These are phyloP conservation scores for Mycena amicta DNA, from an alignment of 768 basidiomycete species.

Conservation along the genomic window DNA sequence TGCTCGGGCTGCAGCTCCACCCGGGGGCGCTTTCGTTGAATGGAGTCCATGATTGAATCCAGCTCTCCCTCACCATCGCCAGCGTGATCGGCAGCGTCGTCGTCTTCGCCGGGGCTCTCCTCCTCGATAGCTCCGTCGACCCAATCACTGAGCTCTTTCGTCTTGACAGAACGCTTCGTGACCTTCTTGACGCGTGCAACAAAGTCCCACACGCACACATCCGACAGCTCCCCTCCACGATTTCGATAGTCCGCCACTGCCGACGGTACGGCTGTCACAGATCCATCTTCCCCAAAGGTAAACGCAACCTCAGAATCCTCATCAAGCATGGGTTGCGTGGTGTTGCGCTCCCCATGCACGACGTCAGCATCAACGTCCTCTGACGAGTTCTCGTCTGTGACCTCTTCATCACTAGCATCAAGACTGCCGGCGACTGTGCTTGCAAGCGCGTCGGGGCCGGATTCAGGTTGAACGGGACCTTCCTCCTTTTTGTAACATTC, in stretches of 20 bases:
- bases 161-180: not conserved
- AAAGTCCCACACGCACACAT: slow-evolving; percentile 5
- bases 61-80: not conserved
- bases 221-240: not conserved
- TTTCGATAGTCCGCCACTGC: not conserved
- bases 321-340: too few species aligned
- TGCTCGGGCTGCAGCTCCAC: not conserved
- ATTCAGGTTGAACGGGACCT: not conserved
- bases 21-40: not conserved
- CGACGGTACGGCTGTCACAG: not conserved
- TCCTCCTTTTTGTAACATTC: not conserved
- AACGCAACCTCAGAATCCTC: not conserved
- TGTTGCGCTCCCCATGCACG: too few species aligned
- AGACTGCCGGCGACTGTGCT: not conserved
- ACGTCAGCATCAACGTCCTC: not conserved
- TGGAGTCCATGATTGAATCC: not conserved
- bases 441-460: not conserved
- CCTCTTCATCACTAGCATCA: not conserved
- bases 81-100: not conserved
- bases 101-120: not conserved
- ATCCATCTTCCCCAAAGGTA: not conserved
- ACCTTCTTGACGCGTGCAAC: slow-evolving; percentile 1
- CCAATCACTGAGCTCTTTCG: not conserved
- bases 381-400: not conserved
- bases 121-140: not conserved